Evolutionary conservation across 495 filamentous ascomycete species (phyloP).

Genomic region (Lophium mytilinum): DNA sequence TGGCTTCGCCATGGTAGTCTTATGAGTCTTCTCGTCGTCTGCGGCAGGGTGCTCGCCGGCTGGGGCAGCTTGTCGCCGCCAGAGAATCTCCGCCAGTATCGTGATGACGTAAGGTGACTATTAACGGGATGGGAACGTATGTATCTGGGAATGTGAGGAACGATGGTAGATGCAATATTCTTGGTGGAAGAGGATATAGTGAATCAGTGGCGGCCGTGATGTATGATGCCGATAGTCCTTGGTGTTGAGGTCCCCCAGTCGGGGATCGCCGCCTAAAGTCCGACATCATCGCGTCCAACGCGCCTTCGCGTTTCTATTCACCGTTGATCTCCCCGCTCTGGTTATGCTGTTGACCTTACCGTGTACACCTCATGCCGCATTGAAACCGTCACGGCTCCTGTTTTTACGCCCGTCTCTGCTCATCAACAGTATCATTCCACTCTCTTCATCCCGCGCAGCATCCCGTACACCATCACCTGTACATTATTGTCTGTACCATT

Average conservation of each 20-base stretch:
- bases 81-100: conserved; percentile 28
- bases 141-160: too few species aligned
- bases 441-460: background rate
- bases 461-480: background rate
- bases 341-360: background rate
- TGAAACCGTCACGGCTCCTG: background rate
- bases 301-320: too few species aligned
- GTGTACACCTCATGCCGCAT: background rate
- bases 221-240: too few species aligned
- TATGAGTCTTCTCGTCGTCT: background rate
- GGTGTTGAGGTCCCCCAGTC: too few species aligned
- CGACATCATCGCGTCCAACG: too few species aligned
- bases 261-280: too few species aligned
- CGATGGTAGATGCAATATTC: too few species aligned
- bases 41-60: background rate
- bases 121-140: too few species aligned
- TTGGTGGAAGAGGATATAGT: too few species aligned
- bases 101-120: background rate
- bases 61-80: conserved; percentile 15
- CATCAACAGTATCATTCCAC: background rate
- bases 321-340: too few species aligned
- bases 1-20: conserved; percentile 50
- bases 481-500: background rate
- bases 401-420: background rate
- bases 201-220: too few species aligned